Base-by-base conservation (phyloP, 73 alveolate genomes). In the Paramecium pentaurelia region DNA sequence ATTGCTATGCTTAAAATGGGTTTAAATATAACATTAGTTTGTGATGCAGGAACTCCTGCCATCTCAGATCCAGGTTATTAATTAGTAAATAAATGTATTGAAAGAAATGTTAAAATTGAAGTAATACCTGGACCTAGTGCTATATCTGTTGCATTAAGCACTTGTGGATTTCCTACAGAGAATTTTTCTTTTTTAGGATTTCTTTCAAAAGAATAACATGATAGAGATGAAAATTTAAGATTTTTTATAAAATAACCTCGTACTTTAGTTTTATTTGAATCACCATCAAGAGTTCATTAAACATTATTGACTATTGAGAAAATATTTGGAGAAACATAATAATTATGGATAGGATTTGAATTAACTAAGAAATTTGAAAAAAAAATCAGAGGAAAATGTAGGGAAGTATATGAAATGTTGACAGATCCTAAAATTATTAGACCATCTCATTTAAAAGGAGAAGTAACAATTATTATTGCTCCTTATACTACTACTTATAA, bases 1-100 rank as follows among this genome's bases (percentile, higher is more conserved):
- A 93, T 96, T 25, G 93, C 93, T 58, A 97, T 97, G 27, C 88
- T 96, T 86, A 96, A 95, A 86, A 58, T 88, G 68, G 99, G 99
- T 1, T 58, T 96, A 45, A 95, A 92, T 80, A 95, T 95, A 5
- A 97, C 98, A 6, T 88, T 96, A 42, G 98, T 96, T 30, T 80
- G 96, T 38, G 99, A 96, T 93, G 99, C 99, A 36, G 99, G 99
- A 30, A 96, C 99, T n/a, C 99, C 99, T 22, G 92, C 98, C 5
- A 95, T 96, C 11, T 94, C 98, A 36, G 99, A 96, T 85, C 98
- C 98, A 7, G 99, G 99, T 0, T 96, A 93, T 58, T 89, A 88
- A 86, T 77, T 96, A 12, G 95, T 96, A 0, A 90, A 71, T 70
- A 95, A 92, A 83, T 95, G 97, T 8, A 60, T 85, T 38, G 93